Evolutionary conservation across 139 green algal species (phyloP).

Genomic region (Chlamydomonas sp.): DNA sequence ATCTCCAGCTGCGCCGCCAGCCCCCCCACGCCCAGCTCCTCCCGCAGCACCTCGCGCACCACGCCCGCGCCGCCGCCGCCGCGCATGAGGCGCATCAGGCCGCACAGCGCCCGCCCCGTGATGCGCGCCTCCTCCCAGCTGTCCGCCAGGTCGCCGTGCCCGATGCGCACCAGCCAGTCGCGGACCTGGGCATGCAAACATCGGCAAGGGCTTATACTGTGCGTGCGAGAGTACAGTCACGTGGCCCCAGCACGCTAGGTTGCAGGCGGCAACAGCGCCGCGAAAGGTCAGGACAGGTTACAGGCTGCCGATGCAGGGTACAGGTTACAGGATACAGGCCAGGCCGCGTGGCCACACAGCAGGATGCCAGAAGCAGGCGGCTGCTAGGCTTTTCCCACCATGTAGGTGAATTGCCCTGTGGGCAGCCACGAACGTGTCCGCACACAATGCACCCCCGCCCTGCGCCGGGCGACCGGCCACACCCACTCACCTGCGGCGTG

Average conservation of each 20-base stretch:
- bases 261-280: too few species aligned
- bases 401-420: too few species aligned
- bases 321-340: too few species aligned
- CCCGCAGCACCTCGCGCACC: constrained; percentile 24
- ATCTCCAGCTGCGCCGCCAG: constrained; percentile 30
- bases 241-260: too few species aligned
- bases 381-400: too few species aligned
- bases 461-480: neutral
- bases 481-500: constrained; percentile 3
- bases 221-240: neutral
- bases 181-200: neutral
- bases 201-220: neutral
- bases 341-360: too few species aligned
- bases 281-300: too few species aligned
- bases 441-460: too few species aligned
- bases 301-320: too few species aligned
- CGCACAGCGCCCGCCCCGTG: constrained; percentile 29
- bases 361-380: too few species aligned
- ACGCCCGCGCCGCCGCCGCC: constrained; percentile 19
- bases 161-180: constrained; percentile 27
- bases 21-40: constrained; percentile 20
- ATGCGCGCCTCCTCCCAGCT: neutral
- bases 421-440: neutral
- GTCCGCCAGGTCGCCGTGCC: constrained; percentile 19
- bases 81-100: constrained; percentile 26